These are phyloP conservation scores for Euphorbia tirucalli DNA, from an alignment of 345 rosid genomes.

Conservation along the genomic window DNA sequence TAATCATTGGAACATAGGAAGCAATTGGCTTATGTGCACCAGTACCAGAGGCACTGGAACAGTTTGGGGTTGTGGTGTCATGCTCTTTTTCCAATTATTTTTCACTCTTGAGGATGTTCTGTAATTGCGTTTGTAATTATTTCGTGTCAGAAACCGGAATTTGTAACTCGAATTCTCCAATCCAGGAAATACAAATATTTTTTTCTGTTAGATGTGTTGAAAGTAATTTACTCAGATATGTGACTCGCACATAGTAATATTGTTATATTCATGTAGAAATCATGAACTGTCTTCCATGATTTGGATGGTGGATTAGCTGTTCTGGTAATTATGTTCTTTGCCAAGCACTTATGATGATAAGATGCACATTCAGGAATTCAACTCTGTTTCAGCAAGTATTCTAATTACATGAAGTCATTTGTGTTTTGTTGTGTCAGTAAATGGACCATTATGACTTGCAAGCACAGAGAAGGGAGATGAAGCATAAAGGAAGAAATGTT, in stretches of 20 bases:
- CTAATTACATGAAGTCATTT: slow-evolving; percentile 8
- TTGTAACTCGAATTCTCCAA: too few species aligned
- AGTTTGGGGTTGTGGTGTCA: neutral
- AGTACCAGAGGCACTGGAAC: neutral
- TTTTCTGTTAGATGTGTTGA: too few species aligned
- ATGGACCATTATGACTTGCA: slow-evolving; percentile 66
- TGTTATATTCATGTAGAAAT: neutral
- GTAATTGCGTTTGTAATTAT: neutral
- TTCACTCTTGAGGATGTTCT: neutral
- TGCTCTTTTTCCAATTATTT: neutral
- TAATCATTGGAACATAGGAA: neutral
- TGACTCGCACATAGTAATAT: neutral
- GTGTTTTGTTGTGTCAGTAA: slow-evolving; percentile 34
- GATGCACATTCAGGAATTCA: neutral
- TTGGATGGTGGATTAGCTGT: too few species aligned
- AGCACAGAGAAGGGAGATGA: slow-evolving; percentile 59
- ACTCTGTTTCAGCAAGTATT: neutral
- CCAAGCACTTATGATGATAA: too few species aligned
- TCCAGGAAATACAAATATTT: too few species aligned
- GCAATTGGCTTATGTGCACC: neutral
- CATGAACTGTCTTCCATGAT: neutral
- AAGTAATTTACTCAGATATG: neutral
- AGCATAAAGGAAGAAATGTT: slow-evolving; percentile 85
- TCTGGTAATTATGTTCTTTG: too few species aligned
- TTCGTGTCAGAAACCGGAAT: neutral